Conservation (phyloP, 1,139 yeast genomes). For the Pichia sp. region DNA sequence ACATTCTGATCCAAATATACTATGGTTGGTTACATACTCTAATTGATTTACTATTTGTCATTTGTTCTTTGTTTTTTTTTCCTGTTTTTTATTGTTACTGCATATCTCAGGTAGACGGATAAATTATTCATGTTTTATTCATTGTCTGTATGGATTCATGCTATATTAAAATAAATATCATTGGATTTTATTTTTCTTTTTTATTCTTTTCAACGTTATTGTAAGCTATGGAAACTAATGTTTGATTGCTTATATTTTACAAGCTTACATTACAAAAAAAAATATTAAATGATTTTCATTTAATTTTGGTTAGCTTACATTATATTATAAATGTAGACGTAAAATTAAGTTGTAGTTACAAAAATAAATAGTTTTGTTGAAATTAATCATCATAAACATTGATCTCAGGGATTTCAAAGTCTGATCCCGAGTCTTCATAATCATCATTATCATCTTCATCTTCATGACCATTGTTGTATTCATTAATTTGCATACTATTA, state of each 20-base stretch:
- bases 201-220: background rate
- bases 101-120: constrained; percentile 14
- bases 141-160: constrained; percentile 22
- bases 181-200: background rate
- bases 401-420: constrained; percentile 31
- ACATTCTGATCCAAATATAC: constrained; percentile 25
- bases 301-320: constrained; percentile 3
- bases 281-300: background rate
- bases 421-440: constrained; percentile 27
- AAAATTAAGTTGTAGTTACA: background rate
- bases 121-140: background rate
- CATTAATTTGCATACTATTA: background rate
- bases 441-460: constrained; percentile 6
- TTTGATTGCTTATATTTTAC: background rate
- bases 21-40: constrained; percentile 10
- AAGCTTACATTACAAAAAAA: background rate
- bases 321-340: background rate
- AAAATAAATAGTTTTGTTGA: background rate
- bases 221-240: constrained; percentile 18
- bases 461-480: background rate
- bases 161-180: constrained; percentile 12
- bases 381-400: constrained; percentile 25
- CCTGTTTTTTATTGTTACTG: background rate
- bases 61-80: background rate
- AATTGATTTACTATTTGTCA: background rate